Conservation (phyloP, 306 rosid genomes). For the Alnus glutinosa region DNA sequence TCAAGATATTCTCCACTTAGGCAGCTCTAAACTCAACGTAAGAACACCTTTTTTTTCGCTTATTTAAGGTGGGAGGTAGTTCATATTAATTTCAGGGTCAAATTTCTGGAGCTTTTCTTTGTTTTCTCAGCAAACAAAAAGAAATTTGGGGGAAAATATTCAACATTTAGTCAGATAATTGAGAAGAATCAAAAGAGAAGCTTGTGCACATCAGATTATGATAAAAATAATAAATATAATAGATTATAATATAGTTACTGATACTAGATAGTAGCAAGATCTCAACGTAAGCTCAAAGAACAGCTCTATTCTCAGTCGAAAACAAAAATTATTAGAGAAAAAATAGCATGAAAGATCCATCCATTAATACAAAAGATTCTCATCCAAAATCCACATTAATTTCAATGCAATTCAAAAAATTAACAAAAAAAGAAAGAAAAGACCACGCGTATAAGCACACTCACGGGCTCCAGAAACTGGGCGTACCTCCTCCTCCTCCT, state of each 20-base stretch:
- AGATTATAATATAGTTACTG: too few relatives aligned
- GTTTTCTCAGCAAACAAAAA: background rate
- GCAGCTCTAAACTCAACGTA: too few relatives aligned
- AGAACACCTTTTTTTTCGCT: too few relatives aligned
- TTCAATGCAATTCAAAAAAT: too few relatives aligned
- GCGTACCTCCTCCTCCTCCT: background rate
- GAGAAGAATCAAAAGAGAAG: background rate
- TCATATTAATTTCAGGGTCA: background rate
- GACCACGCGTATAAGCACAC: background rate
- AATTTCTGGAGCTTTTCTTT: background rate
- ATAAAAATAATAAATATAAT: too few relatives aligned
- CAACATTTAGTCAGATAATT: background rate
- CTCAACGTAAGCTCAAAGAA: background rate
- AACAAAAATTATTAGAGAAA: background rate
- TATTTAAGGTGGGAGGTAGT: too few relatives aligned
- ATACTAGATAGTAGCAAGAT: background rate
- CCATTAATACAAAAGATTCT: background rate
- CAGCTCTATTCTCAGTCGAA: background rate
- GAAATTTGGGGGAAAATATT: background rate
- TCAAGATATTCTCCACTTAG: background rate
- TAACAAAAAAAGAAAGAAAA: background rate
- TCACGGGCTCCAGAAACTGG: background rate
- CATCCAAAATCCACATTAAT: background rate
- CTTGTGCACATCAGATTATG: background rate
- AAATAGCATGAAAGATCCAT: background rate